Evolutionary conservation across 345 rosid species (phyloP).

Genomic region (Leavenworthia alabamica): DNA sequence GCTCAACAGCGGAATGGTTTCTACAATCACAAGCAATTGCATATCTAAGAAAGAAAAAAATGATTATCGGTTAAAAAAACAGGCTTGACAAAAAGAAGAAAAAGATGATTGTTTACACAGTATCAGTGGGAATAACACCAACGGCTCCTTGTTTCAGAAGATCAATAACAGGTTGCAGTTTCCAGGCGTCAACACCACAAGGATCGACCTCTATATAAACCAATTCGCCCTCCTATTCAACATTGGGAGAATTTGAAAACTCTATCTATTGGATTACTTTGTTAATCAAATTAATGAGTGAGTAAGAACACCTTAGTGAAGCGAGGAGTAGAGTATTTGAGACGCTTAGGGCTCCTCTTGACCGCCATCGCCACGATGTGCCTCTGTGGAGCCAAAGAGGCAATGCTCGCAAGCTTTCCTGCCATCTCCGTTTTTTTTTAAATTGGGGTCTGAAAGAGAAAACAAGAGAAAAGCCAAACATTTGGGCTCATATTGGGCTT

Average conservation of each 20-base stretch:
- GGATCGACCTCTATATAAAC: slow-evolving; percentile 67
- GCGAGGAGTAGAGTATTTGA: slow-evolving; percentile 77
- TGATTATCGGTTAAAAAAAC: background rate
- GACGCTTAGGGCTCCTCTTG: slow-evolving; percentile 89
- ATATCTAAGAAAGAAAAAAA: slow-evolving; percentile 41
- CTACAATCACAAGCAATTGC: slow-evolving; percentile 69
- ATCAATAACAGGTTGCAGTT: slow-evolving; percentile 52
- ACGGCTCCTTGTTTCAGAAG: slow-evolving; percentile 85
- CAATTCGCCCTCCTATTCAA: slow-evolving; percentile 28
- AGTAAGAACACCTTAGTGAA: slow-evolving; percentile 42
- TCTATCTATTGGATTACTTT: no score
- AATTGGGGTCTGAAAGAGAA: background rate
- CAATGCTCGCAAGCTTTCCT: no score
- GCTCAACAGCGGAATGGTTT: slow-evolving; percentile 73
- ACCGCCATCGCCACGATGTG: slow-evolving; percentile 43
- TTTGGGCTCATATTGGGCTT: background rate
- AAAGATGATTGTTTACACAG: slow-evolving; percentile 41
- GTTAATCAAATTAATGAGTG: background rate
- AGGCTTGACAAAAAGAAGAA: background rate
- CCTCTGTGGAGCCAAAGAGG: slow-evolving; percentile 10
- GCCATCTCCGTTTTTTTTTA: background rate
- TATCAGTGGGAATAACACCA: slow-evolving; percentile 91
- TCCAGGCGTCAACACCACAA: slow-evolving; percentile 65
- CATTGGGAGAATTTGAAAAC: background rate
- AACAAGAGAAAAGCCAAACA: background rate